These are phyloP conservation scores for Chlorella vulgaris DNA, from an alignment of 139 green algal genomes.

Conservation along the genomic window DNA sequence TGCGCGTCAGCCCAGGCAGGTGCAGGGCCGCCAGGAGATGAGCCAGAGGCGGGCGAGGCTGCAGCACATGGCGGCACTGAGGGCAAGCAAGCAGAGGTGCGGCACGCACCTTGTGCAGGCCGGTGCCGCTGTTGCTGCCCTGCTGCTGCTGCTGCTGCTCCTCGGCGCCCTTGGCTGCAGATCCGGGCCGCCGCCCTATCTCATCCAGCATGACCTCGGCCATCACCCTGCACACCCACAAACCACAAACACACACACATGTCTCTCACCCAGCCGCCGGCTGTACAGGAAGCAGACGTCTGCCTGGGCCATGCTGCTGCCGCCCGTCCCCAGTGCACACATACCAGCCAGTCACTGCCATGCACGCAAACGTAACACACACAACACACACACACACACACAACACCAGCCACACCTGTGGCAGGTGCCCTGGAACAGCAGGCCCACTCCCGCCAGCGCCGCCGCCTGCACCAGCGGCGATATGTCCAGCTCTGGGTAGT, in stretches of 20 bases:
- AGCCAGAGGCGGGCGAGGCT: too few species aligned
- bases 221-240: constrained; percentile 77
- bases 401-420: too few species aligned
- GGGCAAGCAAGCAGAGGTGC: too few species aligned
- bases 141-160: constrained; percentile 7
- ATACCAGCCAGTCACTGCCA: too few species aligned
- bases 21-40: too few species aligned
- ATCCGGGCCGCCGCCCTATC: constrained; percentile 73
- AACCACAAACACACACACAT: not conserved
- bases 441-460: constrained; percentile 84
- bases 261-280: not conserved
- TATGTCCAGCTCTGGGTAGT: constrained; percentile 94
- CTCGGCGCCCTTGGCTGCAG: constrained; percentile 12
- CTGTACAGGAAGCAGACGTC: not conserved
- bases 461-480: constrained; percentile 83
- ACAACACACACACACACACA: too few species aligned
- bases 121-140: not conserved
- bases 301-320: too few species aligned
- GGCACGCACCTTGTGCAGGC: constrained; percentile 4
- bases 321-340: too few species aligned
- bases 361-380: too few species aligned
- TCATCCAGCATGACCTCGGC: constrained; percentile 90
- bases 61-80: too few species aligned
- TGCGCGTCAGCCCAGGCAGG: too few species aligned
- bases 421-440: constrained; percentile 83